Percentiles rank a stretch among this genome's conserved stretches.
Conservation (phyloP, 169 alveolate genomes). For the Plasmodium ovale region DNA sequence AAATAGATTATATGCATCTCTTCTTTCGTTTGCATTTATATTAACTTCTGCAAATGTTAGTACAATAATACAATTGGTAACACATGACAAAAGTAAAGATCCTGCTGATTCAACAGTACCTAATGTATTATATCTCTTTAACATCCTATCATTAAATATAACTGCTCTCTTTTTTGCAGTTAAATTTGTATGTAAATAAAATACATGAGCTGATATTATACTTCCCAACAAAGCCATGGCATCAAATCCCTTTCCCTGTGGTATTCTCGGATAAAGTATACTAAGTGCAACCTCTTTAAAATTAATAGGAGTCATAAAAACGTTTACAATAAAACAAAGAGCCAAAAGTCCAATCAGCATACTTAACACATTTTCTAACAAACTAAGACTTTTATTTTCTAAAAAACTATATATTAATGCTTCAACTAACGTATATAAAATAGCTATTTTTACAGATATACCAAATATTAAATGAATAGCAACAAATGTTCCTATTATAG, state of each 20-base stretch:
- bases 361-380: slow-evolving; percentile 68
- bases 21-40: slow-evolving; percentile 20
- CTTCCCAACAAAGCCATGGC: slow-evolving; percentile 66
- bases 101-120: slow-evolving; percentile 66
- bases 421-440: slow-evolving; percentile 55
- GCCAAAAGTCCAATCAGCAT: slow-evolving; percentile 54
- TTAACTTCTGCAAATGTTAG: slow-evolving; percentile 73
- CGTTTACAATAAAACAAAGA: slow-evolving; percentile 54
- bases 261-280: slow-evolving; percentile 60
- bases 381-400: slow-evolving; percentile 50
- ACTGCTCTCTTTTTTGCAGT: slow-evolving; percentile 58
- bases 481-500: slow-evolving; percentile 60
- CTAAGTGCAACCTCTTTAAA: slow-evolving; percentile 37
- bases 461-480: slow-evolving; percentile 72
- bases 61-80: slow-evolving; percentile 71
- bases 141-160: slow-evolving; percentile 27
- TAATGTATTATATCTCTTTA: slow-evolving; percentile 50
- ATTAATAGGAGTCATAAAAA: slow-evolving; percentile 64
- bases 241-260: slow-evolving; percentile 56
- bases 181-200: slow-evolving; percentile 74
- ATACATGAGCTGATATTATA: slow-evolving; percentile 69
- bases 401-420: slow-evolving; percentile 66
- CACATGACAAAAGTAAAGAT: slow-evolving; percentile 50
- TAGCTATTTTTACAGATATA: slow-evolving; percentile 48
- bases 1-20: slow-evolving; percentile 45